Base-by-base conservation (phyloP, 2,329 filamentous ascomycete species). In the Trichoderma aggressivum region DNA sequence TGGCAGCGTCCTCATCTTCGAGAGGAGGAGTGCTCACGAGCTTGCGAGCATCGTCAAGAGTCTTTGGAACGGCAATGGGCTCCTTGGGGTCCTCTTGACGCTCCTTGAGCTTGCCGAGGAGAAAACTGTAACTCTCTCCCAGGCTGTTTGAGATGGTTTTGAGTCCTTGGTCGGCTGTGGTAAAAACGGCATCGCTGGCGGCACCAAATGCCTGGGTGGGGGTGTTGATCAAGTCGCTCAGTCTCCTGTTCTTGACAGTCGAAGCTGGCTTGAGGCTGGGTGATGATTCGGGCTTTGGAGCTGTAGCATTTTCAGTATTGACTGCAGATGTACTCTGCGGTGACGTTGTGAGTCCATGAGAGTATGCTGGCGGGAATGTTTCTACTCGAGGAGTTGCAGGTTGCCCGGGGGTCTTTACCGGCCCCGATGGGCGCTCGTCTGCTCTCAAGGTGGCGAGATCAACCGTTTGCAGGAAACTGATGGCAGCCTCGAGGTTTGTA, bases 381-480 rank as follows among this genome's bases (percentile, higher is more conserved):
- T 87, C 86, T 0, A 83, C 81, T 74, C 80, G 85, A 1, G 86
- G 82, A 7, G 82, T 87, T 10, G 83, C 83, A 1, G 87, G 83
- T 26, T 83, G 77, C 73, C 80, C 84, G 11, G 86, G 75, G 73
- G 83, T 74, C 79, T 91, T 94, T 21, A 85, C 81, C 11, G 91
- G 91, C 0, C 92, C 90, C 56, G 91, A 89, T 18, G 89, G 90
- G 21, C 86, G 82, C 79, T 97, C 94, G 74, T 97, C 93, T 7
- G 91, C 91, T 66, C 94, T 89, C 7, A 99, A 84, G 30, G 92
- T 97, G 7, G 94, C 93, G 28, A 99, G 86, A 79, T 99, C 96
- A 32, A 99, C 96, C 0, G 94, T 98, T 77, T 98, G 93, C 16
- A 99, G 84, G 77, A 99, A 99, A 66, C 92, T 94, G 70, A 98